Evolutionary conservation across 768 basidiomycete species (phyloP).

Genomic region (Leccinum obscurum): DNA sequence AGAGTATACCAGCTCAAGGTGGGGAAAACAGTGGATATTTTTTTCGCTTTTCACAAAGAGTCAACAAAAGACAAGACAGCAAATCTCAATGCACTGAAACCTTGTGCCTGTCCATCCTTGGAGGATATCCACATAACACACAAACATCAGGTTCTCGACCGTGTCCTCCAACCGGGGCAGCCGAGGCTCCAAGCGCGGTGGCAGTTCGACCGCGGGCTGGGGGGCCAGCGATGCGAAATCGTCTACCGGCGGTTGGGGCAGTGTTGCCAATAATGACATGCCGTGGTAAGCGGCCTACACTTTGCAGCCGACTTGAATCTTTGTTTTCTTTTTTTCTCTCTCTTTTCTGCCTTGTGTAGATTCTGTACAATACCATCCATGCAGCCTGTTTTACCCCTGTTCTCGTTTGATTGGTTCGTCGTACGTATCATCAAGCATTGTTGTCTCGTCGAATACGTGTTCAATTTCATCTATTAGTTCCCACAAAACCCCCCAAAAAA

Average conservation of each 20-base stretch:
- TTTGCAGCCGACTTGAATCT: not conserved
- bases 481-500: not conserved
- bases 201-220: conserved; percentile 15
- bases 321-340: not conserved
- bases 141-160: no score
- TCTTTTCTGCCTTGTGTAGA: not conserved
- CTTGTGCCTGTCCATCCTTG: no score
- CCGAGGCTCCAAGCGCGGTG: no score
- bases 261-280: conserved; percentile 12
- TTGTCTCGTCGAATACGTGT: not conserved
- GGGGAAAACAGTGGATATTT: no score
- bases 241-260: conserved; percentile 31
- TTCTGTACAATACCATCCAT: conserved; percentile 8
- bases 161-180: no score
- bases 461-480: not conserved
- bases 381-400: not conserved
- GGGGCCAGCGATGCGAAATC: conserved; percentile 13
- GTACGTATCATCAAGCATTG: not conserved
- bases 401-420: conserved; percentile 5
- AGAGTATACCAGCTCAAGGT: no score
- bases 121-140: no score
- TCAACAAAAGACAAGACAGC: no score
- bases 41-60: no score
- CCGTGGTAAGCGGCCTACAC: conserved; percentile 21
- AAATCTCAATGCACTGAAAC: no score